Percentiles rank a stretch among this genome's conserved stretches.
Evolutionary conservation across 78 protist species (phyloP).

Genomic region (Tieghemostelium lacteum): DNA sequence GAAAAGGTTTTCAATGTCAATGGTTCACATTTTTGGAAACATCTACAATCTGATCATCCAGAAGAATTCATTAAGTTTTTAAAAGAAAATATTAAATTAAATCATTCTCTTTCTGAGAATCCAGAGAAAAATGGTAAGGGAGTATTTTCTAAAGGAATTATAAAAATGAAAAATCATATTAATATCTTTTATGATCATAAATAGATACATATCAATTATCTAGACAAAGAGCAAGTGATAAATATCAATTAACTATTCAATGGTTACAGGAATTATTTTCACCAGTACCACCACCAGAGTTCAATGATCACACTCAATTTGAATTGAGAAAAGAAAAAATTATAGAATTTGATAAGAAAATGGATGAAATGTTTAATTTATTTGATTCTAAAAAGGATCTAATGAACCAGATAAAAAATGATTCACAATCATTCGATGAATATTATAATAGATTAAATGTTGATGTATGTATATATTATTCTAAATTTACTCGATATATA

Average conservation of each 20-base stretch:
- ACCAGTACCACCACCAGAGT: constrained; percentile 28
- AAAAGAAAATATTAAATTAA: constrained; percentile 13
- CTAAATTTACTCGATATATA: constrained; percentile 8
- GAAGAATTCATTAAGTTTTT: constrained; percentile 41
- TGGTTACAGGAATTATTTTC: constrained; percentile 60
- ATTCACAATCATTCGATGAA: constrained; percentile 8
- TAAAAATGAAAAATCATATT: neutral
- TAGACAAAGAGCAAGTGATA: constrained; percentile 24
- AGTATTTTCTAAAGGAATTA: neutral
- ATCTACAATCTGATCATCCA: constrained; percentile 56
- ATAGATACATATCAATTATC: constrained; percentile 20
- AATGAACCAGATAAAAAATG: constrained; percentile 7
- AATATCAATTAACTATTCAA: constrained; percentile 10
- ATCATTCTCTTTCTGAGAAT: neutral
- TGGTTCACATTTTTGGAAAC: constrained; percentile 55
- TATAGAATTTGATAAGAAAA: neutral
- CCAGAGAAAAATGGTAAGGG: neutral
- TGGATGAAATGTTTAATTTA: constrained; percentile 1
- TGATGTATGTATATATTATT: no score
- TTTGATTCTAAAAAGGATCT: constrained; percentile 3
- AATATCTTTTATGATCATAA: neutral
- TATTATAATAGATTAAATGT: constrained; percentile 16
- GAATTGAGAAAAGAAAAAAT: constrained; percentile 6
- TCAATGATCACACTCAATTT: neutral
- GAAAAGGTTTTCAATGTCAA: constrained; percentile 53